Conservation (phyloP, 192 early-diverging fungal species). For the Dissophora globulifera region DNA sequence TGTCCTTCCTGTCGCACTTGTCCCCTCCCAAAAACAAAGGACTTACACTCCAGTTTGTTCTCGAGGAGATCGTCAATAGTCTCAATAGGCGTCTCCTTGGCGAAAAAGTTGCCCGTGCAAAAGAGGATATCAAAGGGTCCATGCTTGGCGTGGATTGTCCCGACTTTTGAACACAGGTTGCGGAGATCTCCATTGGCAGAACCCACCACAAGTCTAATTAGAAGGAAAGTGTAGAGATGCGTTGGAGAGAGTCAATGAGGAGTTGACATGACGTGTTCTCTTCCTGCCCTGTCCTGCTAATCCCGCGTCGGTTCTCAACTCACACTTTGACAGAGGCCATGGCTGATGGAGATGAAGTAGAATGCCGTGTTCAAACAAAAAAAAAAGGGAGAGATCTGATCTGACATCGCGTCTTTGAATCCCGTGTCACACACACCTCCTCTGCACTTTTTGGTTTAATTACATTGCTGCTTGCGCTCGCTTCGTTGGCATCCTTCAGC, state of each 20-base stretch:
- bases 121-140: conserved; percentile 90
- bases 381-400: too few species aligned
- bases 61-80: conserved; percentile 64
- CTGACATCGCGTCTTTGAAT: too few species aligned
- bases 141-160: conserved; percentile 80
- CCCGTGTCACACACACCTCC: too few species aligned
- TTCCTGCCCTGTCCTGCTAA: too few species aligned
- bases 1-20: too few species aligned
- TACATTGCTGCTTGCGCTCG: too few species aligned
- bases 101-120: conserved; percentile 86
- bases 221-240: too few species aligned
- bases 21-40: not conserved
- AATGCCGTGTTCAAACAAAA: not conserved
- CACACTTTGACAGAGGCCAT: conserved; percentile 53
- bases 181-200: conserved; percentile 77
- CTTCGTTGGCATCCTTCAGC: too few species aligned
- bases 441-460: too few species aligned
- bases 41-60: conserved; percentile 59
- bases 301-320: not conserved
- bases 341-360: not conserved
- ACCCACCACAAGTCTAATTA: conserved; percentile 81
- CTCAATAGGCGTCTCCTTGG: conserved; percentile 56
- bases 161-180: conserved; percentile 77
- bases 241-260: too few species aligned
- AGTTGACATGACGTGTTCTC: too few species aligned